These are phyloP conservation scores for Alnus rubra DNA, from an alignment of 306 rosid species.

Conservation along the genomic window DNA sequence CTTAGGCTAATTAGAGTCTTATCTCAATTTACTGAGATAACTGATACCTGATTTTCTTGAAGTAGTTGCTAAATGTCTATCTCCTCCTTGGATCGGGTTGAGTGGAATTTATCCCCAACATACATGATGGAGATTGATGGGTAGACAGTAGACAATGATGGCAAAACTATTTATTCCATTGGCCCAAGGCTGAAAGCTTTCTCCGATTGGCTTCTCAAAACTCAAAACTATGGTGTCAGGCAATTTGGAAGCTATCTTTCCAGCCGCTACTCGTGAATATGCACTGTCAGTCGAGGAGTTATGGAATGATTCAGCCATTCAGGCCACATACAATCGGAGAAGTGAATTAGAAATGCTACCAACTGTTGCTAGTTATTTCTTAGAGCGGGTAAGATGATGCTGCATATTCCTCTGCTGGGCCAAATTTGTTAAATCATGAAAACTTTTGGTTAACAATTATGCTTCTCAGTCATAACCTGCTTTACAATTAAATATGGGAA, in stretches of 20 bases:
- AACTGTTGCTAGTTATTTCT: conserved; percentile 79
- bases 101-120: too few species aligned
- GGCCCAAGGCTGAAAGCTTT: conserved; percentile 89
- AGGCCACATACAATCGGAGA: conserved; percentile 84
- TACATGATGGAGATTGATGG: too few species aligned
- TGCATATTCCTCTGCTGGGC: not conserved
- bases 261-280: conserved; percentile 97
- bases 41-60: too few species aligned
- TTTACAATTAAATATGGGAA: not conserved
- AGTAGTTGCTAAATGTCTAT: too few species aligned
- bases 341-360: conserved; percentile 93
- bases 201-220: conserved; percentile 99
- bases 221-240: conserved; percentile 93
- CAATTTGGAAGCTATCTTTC: conserved; percentile 89
- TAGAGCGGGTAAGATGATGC: conserved; percentile 74
- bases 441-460: conserved; percentile 8
- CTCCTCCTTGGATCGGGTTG: too few species aligned
- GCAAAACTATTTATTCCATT: conserved; percentile 65
- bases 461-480: not conserved
- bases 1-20: too few species aligned
- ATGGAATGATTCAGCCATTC: conserved; percentile 83
- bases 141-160: too few species aligned
- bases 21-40: too few species aligned
- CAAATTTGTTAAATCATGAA: conserved; percentile 13
- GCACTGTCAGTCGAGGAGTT: conserved; percentile 87